Evolutionary conservation across 352 stramenopile species (phyloP).

Genomic region (Globisporangium ultimum): DNA sequence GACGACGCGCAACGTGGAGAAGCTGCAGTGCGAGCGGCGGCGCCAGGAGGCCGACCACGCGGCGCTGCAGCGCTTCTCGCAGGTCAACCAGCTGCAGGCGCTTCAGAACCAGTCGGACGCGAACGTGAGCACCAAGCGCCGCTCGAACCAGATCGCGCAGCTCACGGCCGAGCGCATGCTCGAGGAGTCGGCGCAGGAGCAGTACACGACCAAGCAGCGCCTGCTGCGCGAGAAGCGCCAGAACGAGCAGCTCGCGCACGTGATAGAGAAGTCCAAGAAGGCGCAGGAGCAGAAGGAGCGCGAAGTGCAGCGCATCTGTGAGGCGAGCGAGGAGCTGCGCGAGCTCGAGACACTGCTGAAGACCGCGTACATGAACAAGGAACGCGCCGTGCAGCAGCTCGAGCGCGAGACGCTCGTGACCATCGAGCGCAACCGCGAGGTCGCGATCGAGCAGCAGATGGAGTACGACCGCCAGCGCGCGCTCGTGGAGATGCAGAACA

Average conservation of each 20-base stretch:
- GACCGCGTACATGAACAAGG: constrained; percentile 93
- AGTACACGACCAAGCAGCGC: constrained; percentile 21
- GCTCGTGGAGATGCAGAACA: constrained; percentile 66
- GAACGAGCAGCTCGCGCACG: constrained; percentile 67
- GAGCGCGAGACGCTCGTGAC: constrained; percentile 76
- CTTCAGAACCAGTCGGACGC: constrained; percentile 64
- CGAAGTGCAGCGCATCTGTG: constrained; percentile 90
- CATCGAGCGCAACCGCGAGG: constrained; percentile 71
- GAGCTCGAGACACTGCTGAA: constrained; percentile 89
- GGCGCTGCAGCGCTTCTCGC: constrained; percentile 51
- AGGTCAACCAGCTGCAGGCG: constrained; percentile 54
- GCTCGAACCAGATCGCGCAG: constrained; percentile 58
- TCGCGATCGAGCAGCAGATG: constrained; percentile 92
- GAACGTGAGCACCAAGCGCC: constrained; percentile 39
- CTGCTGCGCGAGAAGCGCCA: constrained; percentile 48
- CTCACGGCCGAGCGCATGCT: constrained; percentile 69
- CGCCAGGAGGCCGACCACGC: constrained; percentile 53
- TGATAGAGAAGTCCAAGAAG: constrained; percentile 64
- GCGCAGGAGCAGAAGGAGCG: constrained; percentile 67
- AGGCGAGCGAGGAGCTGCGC: constrained; percentile 87
- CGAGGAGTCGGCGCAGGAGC: constrained; percentile 37
- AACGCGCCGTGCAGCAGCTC: constrained; percentile 86
- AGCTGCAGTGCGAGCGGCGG: constrained; percentile 56
- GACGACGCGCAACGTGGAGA: constrained; percentile 59
- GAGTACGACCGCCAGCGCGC: constrained; percentile 86